Percentiles rank a stretch among this genome's conserved stretches.
Conservation (phyloP, 176 grass and related monocot genomes). For the Cenchrus fungigraminus region DNA sequence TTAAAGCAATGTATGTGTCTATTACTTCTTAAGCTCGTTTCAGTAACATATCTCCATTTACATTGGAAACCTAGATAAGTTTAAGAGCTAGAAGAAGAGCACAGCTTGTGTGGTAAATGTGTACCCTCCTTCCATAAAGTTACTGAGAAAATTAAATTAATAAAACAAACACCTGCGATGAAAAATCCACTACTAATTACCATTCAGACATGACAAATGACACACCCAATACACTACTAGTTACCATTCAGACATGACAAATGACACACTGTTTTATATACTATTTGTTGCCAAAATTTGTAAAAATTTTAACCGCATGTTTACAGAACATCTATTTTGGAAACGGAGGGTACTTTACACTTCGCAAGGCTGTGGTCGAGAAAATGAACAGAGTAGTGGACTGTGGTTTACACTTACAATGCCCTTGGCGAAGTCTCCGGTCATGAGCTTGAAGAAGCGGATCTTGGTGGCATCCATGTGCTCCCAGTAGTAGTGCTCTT, state of each 20-base stretch:
- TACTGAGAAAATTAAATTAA: not conserved
- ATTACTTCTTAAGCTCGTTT: not conserved
- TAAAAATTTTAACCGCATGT: not conserved
- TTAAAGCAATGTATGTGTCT: not conserved
- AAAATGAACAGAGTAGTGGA: not conserved
- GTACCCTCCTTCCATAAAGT: not conserved
- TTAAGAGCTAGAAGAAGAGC: not conserved
- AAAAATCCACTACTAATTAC: not conserved
- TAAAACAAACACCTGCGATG: not conserved
- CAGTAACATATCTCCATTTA: not conserved
- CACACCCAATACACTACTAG: not conserved
- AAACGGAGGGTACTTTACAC: not conserved
- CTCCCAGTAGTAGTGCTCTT: conserved; percentile 54
- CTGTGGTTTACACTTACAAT: conserved; percentile 38
- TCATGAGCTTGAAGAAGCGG: conserved; percentile 40
- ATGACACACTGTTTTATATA: not conserved
- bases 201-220: not conserved
- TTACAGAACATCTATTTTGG: not conserved
- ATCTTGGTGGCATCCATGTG: conserved; percentile 46
- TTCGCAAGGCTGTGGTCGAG: not conserved
- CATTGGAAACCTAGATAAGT: not conserved
- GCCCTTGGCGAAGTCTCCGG: conserved; percentile 3
- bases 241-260: not conserved
- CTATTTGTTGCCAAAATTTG: not conserved
- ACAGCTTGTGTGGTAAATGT: not conserved